These are phyloP conservation scores for Hypoxylon lenormandii DNA, from an alignment of 495 filamentous ascomycete genomes.

Conservation along the genomic window DNA sequence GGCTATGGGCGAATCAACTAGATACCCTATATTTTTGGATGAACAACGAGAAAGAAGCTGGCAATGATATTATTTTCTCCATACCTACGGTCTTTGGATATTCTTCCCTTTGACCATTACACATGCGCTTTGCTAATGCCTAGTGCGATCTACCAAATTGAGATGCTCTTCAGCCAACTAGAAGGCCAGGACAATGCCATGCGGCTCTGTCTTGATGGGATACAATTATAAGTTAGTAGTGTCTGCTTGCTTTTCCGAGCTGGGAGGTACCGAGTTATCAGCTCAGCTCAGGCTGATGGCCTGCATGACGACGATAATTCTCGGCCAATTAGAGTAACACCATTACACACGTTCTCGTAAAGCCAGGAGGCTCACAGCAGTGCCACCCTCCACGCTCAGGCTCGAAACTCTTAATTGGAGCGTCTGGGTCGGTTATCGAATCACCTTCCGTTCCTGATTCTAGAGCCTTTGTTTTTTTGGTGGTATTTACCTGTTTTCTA, in stretches of 20 bases:
- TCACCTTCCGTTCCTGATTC: conserved; percentile 35
- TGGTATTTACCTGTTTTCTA: conserved; percentile 1
- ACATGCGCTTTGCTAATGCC: not conserved
- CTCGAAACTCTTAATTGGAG: conserved; percentile 21
- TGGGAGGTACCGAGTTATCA: conserved; percentile 15
- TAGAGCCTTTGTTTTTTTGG: not conserved
- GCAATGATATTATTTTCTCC: not conserved
- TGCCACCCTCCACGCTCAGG: conserved; percentile 15
- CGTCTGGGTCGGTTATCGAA: conserved; percentile 8
- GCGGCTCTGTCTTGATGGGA: conserved; percentile 21
- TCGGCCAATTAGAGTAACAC: conserved; percentile 24
- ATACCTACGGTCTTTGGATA: not conserved
- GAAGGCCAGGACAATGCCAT: not conserved
- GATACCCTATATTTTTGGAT: not conserved
- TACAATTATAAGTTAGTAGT: conserved; percentile 3
- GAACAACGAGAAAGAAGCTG: not conserved
- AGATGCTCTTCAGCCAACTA: not conserved
- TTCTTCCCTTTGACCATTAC: too few species aligned
- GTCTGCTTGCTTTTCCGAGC: not conserved
- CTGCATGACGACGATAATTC: conserved; percentile 33
- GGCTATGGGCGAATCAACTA: not conserved
- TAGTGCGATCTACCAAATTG: not conserved
- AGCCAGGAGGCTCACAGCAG: conserved; percentile 23
- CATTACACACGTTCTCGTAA: conserved; percentile 42
- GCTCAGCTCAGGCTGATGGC: not conserved